These are phyloP conservation scores for Claviceps fusiformis DNA, from an alignment of 2,329 filamentous ascomycete species.

Conservation along the genomic window DNA sequence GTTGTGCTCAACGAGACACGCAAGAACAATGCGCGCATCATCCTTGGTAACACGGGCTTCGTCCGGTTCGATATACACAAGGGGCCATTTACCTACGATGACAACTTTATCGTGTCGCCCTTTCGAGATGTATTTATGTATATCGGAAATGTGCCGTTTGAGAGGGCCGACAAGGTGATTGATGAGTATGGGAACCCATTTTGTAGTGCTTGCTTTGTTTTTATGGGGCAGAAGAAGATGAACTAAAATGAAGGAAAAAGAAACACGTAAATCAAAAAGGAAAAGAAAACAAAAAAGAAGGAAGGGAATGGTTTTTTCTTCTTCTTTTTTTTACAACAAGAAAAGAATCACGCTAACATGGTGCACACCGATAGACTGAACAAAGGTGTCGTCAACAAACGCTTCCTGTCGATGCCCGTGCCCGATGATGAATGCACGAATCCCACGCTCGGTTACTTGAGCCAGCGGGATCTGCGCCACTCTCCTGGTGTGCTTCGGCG, in stretches of 20 bases:
- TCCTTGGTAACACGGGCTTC: conserved; percentile 46
- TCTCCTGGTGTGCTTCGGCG: conserved; percentile 27
- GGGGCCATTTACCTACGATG: conserved; percentile 45
- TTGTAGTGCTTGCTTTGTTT: background rate
- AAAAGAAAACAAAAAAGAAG: too few species aligned
- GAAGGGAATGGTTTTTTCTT: too few species aligned
- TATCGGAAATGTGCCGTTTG: conserved; percentile 37
- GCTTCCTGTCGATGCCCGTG: conserved; percentile 22
- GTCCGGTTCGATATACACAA: conserved; percentile 50
- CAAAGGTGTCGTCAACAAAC: conserved; percentile 21
- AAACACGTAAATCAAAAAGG: too few species aligned
- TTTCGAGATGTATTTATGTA: conserved; percentile 40
- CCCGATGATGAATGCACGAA: conserved; percentile 33
- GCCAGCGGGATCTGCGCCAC: background rate
- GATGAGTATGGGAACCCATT: conserved; percentile 9
- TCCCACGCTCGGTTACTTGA: too few species aligned
- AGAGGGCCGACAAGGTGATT: conserved; percentile 23
- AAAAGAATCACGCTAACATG: background rate
- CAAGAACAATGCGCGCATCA: conserved; percentile 35
- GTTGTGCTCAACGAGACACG: conserved; percentile 38
- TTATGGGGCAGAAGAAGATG: background rate
- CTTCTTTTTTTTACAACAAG: background rate
- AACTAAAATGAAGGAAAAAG: too few species aligned
- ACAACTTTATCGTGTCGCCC: conserved; percentile 40
- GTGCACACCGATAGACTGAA: conserved; percentile 24